These are phyloP conservation scores for Mixia osmundae DNA, from an alignment of 1,284 basidiomycete genomes.

Conservation along the genomic window DNA sequence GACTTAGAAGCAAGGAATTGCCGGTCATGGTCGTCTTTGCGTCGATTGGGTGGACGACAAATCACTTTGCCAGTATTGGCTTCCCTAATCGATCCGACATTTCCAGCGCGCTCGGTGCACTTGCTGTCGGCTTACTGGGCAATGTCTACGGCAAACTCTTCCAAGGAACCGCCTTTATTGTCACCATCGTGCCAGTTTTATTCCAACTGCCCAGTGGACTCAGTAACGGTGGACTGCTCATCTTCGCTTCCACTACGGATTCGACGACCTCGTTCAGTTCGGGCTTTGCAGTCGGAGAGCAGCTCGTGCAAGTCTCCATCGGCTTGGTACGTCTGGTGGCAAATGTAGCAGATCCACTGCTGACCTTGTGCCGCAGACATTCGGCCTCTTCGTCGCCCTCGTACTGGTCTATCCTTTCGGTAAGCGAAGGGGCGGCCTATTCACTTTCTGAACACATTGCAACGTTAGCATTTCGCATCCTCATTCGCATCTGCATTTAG, in stretches of 20 bases:
- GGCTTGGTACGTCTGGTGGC: too few species aligned
- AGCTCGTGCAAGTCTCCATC: not conserved
- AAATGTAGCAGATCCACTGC: too few species aligned
- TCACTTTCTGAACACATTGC: too few species aligned
- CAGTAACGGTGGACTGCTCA: constrained; percentile 10
- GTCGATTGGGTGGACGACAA: constrained; percentile 37
- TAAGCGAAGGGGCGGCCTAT: too few species aligned
- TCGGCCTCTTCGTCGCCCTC: too few species aligned
- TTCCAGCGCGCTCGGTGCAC: constrained; percentile 34
- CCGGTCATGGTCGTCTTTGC: constrained; percentile 40
- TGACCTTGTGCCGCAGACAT: too few species aligned
- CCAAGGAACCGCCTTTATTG: constrained; percentile 48
- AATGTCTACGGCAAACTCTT: constrained; percentile 65
- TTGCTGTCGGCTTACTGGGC: constrained; percentile 56
- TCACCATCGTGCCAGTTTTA: constrained; percentile 27
- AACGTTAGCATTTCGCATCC: too few species aligned
- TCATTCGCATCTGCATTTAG: too few species aligned
- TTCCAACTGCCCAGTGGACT: constrained; percentile 5
- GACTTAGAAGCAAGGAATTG: constrained; percentile 44
- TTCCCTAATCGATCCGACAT: constrained; percentile 50
- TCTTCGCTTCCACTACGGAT: constrained; percentile 27
- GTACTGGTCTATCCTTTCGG: too few species aligned
- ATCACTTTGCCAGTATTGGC: constrained; percentile 41
- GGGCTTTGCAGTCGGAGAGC: not conserved
- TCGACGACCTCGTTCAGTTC: not conserved